Conservation (phyloP, 805 yeast genomes). For the Ascoidea asiatica region DNA sequence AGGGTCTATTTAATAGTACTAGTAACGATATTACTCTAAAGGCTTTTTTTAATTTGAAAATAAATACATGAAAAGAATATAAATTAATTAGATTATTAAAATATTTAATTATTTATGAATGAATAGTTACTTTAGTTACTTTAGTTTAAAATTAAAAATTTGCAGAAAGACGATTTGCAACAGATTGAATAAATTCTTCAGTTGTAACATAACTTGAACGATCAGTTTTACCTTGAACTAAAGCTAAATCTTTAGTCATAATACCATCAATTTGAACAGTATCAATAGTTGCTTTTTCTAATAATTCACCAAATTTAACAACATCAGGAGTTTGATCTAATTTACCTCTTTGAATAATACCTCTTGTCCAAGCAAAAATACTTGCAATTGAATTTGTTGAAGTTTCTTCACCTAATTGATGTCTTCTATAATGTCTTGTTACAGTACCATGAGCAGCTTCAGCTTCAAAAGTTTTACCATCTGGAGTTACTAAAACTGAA, state of each 20-base stretch:
- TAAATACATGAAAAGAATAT: too few species aligned
- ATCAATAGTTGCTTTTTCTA: constrained; percentile 77
- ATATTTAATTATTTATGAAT: too few species aligned
- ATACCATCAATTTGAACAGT: constrained; percentile 74
- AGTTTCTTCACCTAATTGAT: constrained; percentile 94
- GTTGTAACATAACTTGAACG: constrained; percentile 79
- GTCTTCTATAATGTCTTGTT: constrained; percentile 91
- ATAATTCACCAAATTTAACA: constrained; percentile 56
- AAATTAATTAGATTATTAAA: too few species aligned
- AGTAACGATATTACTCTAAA: too few species aligned
- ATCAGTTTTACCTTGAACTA: constrained; percentile 77
- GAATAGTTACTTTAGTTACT: too few species aligned
- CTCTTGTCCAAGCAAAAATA: constrained; percentile 94
- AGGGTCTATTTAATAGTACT: too few species aligned
- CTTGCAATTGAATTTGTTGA: constrained; percentile 96
- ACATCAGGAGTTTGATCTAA: constrained; percentile 82
- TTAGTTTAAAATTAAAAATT: too few species aligned
- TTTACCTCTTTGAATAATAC: constrained; percentile 83
- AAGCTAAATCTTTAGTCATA: constrained; percentile 94
- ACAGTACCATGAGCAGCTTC: constrained; percentile 99
- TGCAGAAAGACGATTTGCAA: constrained; percentile 61
- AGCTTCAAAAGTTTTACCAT: constrained; percentile 87
- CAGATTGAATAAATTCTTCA: constrained; percentile 80
- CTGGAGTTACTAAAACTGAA: constrained; percentile 92
- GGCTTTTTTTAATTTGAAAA: too few species aligned